Conservation (phyloP, 2,329 filamentous ascomycete genomes). For the Paecilomyces variotii region DNA sequence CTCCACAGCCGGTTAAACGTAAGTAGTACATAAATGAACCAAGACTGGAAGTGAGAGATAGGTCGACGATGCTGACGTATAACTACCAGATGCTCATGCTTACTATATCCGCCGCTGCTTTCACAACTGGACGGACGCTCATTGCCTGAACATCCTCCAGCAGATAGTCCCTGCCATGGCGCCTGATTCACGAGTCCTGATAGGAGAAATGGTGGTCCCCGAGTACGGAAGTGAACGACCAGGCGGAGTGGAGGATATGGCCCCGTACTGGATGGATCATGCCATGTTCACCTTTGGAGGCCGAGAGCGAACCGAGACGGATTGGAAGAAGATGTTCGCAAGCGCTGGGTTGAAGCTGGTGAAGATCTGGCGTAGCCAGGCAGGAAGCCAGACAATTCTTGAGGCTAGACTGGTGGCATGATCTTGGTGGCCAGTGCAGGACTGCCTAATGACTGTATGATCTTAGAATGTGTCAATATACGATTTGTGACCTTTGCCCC, state of each 20-base stretch:
- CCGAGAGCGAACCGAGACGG: slow-evolving; percentile 19
- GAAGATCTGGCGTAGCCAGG: slow-evolving; percentile 14
- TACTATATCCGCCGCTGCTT: slow-evolving; percentile 18
- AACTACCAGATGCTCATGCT: slow-evolving; percentile 15
- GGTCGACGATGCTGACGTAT: background rate
- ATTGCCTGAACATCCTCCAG: slow-evolving; percentile 16
- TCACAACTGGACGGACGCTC: slow-evolving; percentile 16
- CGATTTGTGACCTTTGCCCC: background rate
- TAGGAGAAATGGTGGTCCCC: slow-evolving; percentile 18
- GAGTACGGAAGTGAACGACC: slow-evolving; percentile 9
- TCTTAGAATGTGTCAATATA: background rate
- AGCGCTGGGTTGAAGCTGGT: slow-evolving; percentile 16
- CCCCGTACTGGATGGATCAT: slow-evolving; percentile 21
- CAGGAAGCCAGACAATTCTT: slow-evolving; percentile 8
- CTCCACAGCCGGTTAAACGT: slow-evolving; percentile 18
- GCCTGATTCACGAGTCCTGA: slow-evolving; percentile 14
- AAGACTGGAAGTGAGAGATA: background rate
- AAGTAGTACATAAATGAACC: slow-evolving; percentile 6
- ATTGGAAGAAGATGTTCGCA: slow-evolving; percentile 14
- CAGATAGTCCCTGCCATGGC: slow-evolving; percentile 13
- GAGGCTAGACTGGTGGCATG: slow-evolving; percentile 5
- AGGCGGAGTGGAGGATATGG: slow-evolving; percentile 16
- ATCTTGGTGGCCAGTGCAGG: background rate
- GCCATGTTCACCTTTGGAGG: slow-evolving; percentile 24
- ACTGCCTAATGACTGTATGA: background rate